Evolutionary conservation across 2,329 filamentous ascomycete species (phyloP), one percentile per base, ranked within the genome.

Genomic region (Zymoseptoria passerinii): DNA sequence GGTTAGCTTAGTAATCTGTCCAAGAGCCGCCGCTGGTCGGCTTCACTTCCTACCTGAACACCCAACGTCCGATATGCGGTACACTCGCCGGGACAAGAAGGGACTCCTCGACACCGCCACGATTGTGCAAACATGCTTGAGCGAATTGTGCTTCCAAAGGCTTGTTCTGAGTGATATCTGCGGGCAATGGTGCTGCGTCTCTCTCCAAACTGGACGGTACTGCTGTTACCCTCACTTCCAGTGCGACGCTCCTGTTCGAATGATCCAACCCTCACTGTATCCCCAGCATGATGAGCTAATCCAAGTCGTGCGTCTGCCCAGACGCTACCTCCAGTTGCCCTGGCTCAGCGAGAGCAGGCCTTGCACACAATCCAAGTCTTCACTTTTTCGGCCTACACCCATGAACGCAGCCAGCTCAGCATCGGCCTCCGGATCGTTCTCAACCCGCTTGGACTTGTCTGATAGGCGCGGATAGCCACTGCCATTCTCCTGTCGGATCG

Each of bases 301-400:
- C 35, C 35, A 44, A 44, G 35, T 44, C 35, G 16, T 1, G 10
- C 0, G n/a, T 16, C 23, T 23, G 23, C 16, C 35, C 35, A 1
- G 16, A 44, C n/a, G 35, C 67, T 58, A 78, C 61, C 72, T 82
- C 91, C 92, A 96, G 69, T 90, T 90, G n/a, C 92, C 92, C 75
- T 95, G 89, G 68, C 90, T 95, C 51, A 97, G 79, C 54, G 89
- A 92, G 62, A 96, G 73, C 63, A 97, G 75, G n/a, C 90, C 90
- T 56, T 92, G 90, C 52, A 96, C 87, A 69, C 90, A 95, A 70
- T 95, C 90, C 72, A 95, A 80, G 70, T 96, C 92, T 59, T 78
- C 77, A 60, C 61, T 68, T 57, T 67, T 68, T 56, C 63, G 61
- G 8, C 56, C 79, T 29, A 82, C 81, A 53, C 80, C 80, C 86